Evolutionary conservation across 768 basidiomycete species (phyloP).

Genomic region (Crassisporium funariophilum): DNA sequence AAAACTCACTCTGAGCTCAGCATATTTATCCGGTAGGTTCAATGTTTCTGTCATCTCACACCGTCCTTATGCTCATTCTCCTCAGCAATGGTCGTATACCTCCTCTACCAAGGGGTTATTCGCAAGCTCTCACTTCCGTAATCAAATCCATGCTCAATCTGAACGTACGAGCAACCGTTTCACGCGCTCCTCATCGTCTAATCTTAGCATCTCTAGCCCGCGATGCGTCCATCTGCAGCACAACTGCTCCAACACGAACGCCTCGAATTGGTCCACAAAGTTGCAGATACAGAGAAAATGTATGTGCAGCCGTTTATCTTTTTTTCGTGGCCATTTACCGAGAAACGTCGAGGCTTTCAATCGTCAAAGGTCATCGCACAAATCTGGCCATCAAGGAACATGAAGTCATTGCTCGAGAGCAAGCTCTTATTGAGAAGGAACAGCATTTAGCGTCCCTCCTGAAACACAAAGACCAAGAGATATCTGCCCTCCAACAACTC

Average conservation of each 20-base stretch:
- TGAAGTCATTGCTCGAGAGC: slow-evolving; percentile 62
- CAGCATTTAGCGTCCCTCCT: slow-evolving; percentile 47
- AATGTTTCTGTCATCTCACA: not conserved
- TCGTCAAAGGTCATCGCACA: slow-evolving; percentile 65
- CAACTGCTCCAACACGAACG: slow-evolving; percentile 84
- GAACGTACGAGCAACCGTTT: slow-evolving; percentile 49
- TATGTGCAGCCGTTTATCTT: slow-evolving; percentile 30
- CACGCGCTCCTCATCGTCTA: not conserved
- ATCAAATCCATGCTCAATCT: slow-evolving; percentile 89
- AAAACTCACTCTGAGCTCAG: slow-evolving; percentile 87
- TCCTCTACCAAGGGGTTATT: slow-evolving; percentile 83
- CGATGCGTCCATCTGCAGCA: slow-evolving; percentile 81
- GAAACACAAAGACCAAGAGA: slow-evolving; percentile 62
- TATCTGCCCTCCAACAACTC: slow-evolving; percentile 48
- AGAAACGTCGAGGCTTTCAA: slow-evolving; percentile 49
- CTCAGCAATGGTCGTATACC: slow-evolving; percentile 86
- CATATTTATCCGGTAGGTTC: slow-evolving; percentile 69
- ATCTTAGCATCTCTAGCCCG: slow-evolving; percentile 53
- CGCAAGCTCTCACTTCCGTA: slow-evolving; percentile 65
- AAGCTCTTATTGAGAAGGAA: slow-evolving; percentile 57
- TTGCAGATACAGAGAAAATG: slow-evolving; percentile 81
- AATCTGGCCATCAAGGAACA: slow-evolving; percentile 61
- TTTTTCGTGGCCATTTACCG: not conserved
- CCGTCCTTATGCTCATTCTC: not conserved
- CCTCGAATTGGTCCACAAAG: slow-evolving; percentile 67